phyloP scores from a whole-genome alignment of 208 protist species.

The Trypanosoma avium region DNA sequence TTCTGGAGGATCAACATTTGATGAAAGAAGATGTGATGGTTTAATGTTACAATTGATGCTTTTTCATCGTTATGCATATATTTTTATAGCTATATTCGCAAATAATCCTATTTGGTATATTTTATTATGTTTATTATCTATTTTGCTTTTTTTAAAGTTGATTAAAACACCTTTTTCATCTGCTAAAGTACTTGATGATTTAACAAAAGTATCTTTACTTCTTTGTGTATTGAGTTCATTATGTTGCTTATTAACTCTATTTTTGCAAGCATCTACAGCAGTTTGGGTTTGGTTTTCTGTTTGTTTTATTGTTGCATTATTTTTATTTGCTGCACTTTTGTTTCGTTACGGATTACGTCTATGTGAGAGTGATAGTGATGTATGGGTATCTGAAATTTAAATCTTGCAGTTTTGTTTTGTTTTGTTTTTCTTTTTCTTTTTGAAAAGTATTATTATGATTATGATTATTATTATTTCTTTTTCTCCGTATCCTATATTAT shows the following conservation, averaged over 20 bases:
- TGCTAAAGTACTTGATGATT: slow-evolving; percentile 5
- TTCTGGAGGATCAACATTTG: not conserved
- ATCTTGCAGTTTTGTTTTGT: not conserved
- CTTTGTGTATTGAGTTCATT: slow-evolving; percentile 17
- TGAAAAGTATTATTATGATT: not conserved
- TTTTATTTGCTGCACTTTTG: slow-evolving; percentile 2
- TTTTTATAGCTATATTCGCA: slow-evolving; percentile 11
- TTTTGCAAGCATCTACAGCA: not conserved
- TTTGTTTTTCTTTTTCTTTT: slow-evolving; percentile 6
- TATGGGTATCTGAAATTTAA: slow-evolving; percentile 13
- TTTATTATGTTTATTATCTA: not conserved
- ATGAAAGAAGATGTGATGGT: slow-evolving; percentile 14
- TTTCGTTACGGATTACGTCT: not conserved
- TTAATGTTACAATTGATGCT: slow-evolving; percentile 23
- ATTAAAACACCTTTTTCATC: slow-evolving; percentile 1
- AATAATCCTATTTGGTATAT: slow-evolving; percentile 5
- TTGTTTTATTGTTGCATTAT: not conserved
- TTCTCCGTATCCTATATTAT: no score
- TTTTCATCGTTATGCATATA: slow-evolving; percentile 19
- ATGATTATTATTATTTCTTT: no score
- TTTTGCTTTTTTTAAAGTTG: not conserved
- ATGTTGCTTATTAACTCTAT: slow-evolving; percentile 3
- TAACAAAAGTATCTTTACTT: slow-evolving; percentile 7
- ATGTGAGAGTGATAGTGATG: slow-evolving; percentile 2
- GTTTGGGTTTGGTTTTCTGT: slow-evolving; percentile 6